Evolutionary conservation across 306 rosid species (phyloP).

Genomic region (Corylus avellana): DNA sequence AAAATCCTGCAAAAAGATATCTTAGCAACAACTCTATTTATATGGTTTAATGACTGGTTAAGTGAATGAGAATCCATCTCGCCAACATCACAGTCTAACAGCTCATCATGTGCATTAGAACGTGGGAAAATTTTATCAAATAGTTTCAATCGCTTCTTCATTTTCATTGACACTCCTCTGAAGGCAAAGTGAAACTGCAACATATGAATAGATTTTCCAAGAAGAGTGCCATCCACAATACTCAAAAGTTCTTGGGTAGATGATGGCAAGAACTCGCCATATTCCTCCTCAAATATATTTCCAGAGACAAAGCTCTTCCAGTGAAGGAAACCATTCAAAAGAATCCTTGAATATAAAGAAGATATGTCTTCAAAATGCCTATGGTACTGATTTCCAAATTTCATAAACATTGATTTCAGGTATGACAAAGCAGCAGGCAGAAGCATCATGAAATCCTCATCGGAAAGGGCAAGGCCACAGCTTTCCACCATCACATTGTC

Average conservation of each 20-base stretch:
- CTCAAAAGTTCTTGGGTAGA: conserved; percentile 58
- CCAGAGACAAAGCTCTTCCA: conserved; percentile 68
- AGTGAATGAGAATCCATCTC: conserved; percentile 45
- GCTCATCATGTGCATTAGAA: conserved; percentile 42
- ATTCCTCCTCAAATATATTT: conserved; percentile 69
- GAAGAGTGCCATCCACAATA: conserved; percentile 67
- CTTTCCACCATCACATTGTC: conserved; percentile 31
- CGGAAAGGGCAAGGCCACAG: conserved; percentile 45
- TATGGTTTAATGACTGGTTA: conserved; percentile 50
- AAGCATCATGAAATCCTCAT: conserved; percentile 68
- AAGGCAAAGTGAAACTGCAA: conserved; percentile 57
- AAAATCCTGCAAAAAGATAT: conserved; percentile 63
- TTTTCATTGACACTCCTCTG: conserved; percentile 49
- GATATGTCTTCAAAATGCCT: conserved; percentile 43
- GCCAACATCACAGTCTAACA: conserved; percentile 58
- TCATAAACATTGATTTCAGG: conserved; percentile 49
- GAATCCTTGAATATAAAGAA: conserved; percentile 59
- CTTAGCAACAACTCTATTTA: conserved; percentile 62
- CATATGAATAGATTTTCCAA: conserved; percentile 72
- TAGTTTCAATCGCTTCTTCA: conserved; percentile 55
- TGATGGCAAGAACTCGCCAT: conserved; percentile 54
- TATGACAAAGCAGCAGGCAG: conserved; percentile 67
- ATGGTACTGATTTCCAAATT: conserved; percentile 43
- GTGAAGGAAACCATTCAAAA: conserved; percentile 59
- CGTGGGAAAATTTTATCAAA: conserved; percentile 56